Conservation (phyloP, 129 eudicot species). For the Lactuca saligna region DNA sequence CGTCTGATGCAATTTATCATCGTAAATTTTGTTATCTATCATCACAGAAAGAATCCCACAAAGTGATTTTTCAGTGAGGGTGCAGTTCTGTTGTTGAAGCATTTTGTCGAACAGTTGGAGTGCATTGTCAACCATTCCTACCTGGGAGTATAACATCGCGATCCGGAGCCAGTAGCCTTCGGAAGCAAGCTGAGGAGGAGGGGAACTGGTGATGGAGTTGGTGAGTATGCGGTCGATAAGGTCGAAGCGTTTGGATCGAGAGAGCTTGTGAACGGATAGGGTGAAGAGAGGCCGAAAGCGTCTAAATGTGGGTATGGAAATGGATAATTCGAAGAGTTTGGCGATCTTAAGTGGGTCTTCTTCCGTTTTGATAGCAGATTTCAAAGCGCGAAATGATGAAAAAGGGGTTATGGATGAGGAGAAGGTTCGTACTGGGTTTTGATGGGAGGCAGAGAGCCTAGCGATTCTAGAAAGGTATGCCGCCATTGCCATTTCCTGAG, state of each 20-base stretch:
- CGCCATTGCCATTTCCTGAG: conserved; percentile 23
- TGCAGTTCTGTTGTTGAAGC: conserved; percentile 27
- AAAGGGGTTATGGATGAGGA: conserved; percentile 24
- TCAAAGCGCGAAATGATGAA: conserved; percentile 39
- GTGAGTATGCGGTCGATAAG: conserved; percentile 38
- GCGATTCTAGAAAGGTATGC: conserved; percentile 27
- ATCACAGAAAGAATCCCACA: conserved; percentile 46
- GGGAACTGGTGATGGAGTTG: conserved; percentile 18
- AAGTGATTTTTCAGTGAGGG: conserved; percentile 38
- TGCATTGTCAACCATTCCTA: conserved; percentile 53
- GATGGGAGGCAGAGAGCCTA: conserved; percentile 20
- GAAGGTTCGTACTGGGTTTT: conserved; percentile 17
- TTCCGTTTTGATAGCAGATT: conserved; percentile 42
- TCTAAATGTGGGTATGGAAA: conserved; percentile 38
- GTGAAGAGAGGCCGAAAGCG: conserved; percentile 47
- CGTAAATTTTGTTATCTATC: conserved; percentile 35
- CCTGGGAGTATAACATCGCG: conserved; percentile 43
- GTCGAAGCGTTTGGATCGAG: conserved; percentile 42
- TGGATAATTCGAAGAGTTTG: conserved; percentile 31
- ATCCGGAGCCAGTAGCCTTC: conserved; percentile 49
- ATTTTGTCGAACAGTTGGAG: conserved; percentile 44
- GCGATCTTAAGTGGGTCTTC: conserved; percentile 45
- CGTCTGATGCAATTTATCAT: conserved; percentile 31
- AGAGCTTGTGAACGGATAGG: conserved; percentile 40
- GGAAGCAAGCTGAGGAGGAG: conserved; percentile 28